Conservation (phyloP, 2,329 filamentous ascomycete species). For the Trichophyton rubrum region DNA sequence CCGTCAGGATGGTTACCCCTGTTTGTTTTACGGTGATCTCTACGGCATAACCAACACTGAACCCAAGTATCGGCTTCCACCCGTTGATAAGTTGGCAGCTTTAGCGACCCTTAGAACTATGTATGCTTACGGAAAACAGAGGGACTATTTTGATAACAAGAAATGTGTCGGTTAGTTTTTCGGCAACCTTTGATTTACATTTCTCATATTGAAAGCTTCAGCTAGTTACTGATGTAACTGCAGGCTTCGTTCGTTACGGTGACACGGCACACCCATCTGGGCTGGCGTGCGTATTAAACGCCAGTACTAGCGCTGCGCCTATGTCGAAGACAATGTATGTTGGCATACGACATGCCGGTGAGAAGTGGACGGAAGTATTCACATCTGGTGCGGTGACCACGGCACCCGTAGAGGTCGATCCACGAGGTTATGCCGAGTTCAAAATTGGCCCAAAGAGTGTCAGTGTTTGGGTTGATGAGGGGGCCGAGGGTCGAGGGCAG, state of each 20-base stretch:
- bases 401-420: slow-evolving; percentile 46
- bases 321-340: slow-evolving; percentile 49
- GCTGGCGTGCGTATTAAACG: slow-evolving; percentile 47
- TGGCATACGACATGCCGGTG: slow-evolving; percentile 44
- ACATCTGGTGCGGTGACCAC: slow-evolving; percentile 43
- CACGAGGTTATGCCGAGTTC: slow-evolving; percentile 48
- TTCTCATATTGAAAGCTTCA: neutral
- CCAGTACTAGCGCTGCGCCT: slow-evolving; percentile 37
- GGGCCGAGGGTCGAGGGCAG: slow-evolving; percentile 39
- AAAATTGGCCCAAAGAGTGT: slow-evolving; percentile 43
- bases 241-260: slow-evolving; percentile 39
- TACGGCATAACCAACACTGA: slow-evolving; percentile 48
- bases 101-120: slow-evolving; percentile 51
- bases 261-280: slow-evolving; percentile 39
- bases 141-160: slow-evolving; percentile 49
- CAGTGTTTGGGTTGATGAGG: slow-evolving; percentile 49
- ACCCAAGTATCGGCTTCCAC: slow-evolving; percentile 34
- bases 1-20: slow-evolving; percentile 49
- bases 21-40: slow-evolving; percentile 58
- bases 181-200: neutral
- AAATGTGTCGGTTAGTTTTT: slow-evolving; percentile 43
- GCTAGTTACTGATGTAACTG: neutral
- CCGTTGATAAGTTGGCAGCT: slow-evolving; percentile 35
- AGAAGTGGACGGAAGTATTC: slow-evolving; percentile 53
- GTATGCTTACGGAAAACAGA: slow-evolving; percentile 54